A percentile compares a stretch with the other conserved stretches of the same genome.
Evolutionary conservation across 352 stramenopile species (phyloP).

Genomic region (Phytophthora niederhauseri): DNA sequence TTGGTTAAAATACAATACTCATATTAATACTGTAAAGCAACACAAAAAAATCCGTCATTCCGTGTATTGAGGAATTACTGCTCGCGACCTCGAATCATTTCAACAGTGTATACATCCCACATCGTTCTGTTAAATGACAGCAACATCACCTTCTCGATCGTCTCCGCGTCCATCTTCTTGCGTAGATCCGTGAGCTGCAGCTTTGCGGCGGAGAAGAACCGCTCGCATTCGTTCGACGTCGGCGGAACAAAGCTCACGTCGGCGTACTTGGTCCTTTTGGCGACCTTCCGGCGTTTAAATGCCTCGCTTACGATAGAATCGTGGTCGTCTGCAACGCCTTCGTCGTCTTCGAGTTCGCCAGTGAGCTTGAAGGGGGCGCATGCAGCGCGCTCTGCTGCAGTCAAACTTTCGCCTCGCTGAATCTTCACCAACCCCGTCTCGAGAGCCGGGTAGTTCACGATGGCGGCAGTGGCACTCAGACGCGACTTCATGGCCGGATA

Average conservation of each 20-base stretch:
- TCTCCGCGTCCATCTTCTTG: not conserved
- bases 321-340: not conserved
- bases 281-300: not conserved
- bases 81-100: too few relatives aligned
- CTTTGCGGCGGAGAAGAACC: not conserved
- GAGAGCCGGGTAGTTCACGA: not conserved
- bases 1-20: too few relatives aligned
- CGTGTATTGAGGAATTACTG: too few relatives aligned
- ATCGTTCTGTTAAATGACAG: not conserved
- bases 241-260: not conserved
- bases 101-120: not conserved
- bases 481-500: not conserved
- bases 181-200: not conserved
- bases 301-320: not conserved
- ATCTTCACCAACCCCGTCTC: not conserved
- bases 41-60: too few relatives aligned
- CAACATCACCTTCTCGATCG: not conserved
- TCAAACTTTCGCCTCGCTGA: not conserved
- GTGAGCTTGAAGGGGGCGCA: not conserved
- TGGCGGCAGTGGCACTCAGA: not conserved
- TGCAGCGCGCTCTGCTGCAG: not conserved
- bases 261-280: not conserved
- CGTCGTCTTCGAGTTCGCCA: not conserved
- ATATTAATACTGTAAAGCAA: too few relatives aligned
- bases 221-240: not conserved